These are phyloP conservation scores for Claviceps maximensis DNA, from an alignment of 2,329 filamentous ascomycete genomes.

Conservation along the genomic window DNA sequence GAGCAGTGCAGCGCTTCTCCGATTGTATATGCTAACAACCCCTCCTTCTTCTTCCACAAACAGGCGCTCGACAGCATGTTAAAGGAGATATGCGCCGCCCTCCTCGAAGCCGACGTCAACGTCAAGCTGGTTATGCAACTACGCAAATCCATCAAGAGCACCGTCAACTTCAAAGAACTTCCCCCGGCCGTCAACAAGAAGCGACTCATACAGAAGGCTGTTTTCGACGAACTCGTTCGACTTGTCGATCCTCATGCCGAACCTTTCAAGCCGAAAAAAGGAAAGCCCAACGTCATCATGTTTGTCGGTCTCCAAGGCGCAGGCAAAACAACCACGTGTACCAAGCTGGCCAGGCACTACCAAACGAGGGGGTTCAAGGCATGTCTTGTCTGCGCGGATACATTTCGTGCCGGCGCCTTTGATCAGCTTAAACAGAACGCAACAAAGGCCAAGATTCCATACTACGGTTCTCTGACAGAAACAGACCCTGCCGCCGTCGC, in stretches of 20 bases:
- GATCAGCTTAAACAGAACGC: slow-evolving; percentile 98
- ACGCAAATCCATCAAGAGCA: slow-evolving; percentile 79
- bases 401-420: slow-evolving; percentile 95
- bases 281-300: slow-evolving; percentile 95
- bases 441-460: slow-evolving; percentile 96
- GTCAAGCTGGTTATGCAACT: slow-evolving; percentile 83
- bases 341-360: slow-evolving; percentile 90
- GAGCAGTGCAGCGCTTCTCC: neutral
- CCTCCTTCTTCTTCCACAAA: neutral
- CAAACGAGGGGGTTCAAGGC: slow-evolving; percentile 85
- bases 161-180: slow-evolving; percentile 91
- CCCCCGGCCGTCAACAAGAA: slow-evolving; percentile 94
- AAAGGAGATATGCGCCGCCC: slow-evolving; percentile 92
- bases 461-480: slow-evolving; percentile 93
- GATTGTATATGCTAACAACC: neutral
- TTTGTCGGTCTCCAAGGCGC: slow-evolving; percentile 96
- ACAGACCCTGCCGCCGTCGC: slow-evolving; percentile 91
- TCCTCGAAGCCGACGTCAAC: slow-evolving; percentile 95
- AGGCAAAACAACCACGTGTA: slow-evolving; percentile 96
- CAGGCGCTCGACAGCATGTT: slow-evolving; percentile 95
- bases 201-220: slow-evolving; percentile 90
- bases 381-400: slow-evolving; percentile 92
- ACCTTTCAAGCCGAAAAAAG: slow-evolving; percentile 93
- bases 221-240: slow-evolving; percentile 92
- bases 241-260: slow-evolving; percentile 93